Evolutionary conservation across 2,329 filamentous ascomycete genomes (phyloP), one percentile per base, ranked within the genome.

Genomic region (Alternaria ventricosa): DNA sequence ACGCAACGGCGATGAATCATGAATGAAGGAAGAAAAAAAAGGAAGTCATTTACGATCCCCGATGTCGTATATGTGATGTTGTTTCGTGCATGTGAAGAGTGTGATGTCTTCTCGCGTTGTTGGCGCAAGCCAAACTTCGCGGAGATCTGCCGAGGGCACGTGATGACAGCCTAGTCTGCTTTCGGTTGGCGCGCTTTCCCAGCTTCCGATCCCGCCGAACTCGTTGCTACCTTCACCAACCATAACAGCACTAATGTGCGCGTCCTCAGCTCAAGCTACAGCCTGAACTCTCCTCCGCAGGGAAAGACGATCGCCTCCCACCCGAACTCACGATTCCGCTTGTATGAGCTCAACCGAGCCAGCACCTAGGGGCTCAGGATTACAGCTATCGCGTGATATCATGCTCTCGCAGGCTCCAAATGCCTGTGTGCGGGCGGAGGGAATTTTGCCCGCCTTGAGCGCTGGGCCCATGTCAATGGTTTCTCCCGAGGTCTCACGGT

Each of bases 1-100:
- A 5, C 8, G 15, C 1, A 7, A n/a, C 5, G 1, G 15, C 15
- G 33, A 4, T 0, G 15, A 1, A 0, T n/a, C 8, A 41, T 41
- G 33, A 0, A 10, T 41, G 15, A 41, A 0, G 33, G 1, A 41
- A 1, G 6, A 5, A n/a, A 9, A 15, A 1, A 41, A 41, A 1
- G 15, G 8, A 1, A 41, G 33, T 5, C 33, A n/a, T 41, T 41
- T 4, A n/a, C 33, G 4, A 5, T 15, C 2, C 13, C 30, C 3
- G 30, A 15, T 36, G 33, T 1, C 33, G 1, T n/a, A n/a, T n/a
- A n/a, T 36, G 33, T 36, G 33, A 36, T 36, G 33, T n/a, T 0
- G 1, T 15, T n/a, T n/a, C 7, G 15, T n/a, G 33, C 33, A n/a
- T 36, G 33, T n/a, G 33, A 36, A n/a, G 33, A 36, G 4, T 8